These are phyloP conservation scores for Camelina sativa DNA, from an alignment of 345 rosid genomes.

Conservation along the genomic window DNA sequence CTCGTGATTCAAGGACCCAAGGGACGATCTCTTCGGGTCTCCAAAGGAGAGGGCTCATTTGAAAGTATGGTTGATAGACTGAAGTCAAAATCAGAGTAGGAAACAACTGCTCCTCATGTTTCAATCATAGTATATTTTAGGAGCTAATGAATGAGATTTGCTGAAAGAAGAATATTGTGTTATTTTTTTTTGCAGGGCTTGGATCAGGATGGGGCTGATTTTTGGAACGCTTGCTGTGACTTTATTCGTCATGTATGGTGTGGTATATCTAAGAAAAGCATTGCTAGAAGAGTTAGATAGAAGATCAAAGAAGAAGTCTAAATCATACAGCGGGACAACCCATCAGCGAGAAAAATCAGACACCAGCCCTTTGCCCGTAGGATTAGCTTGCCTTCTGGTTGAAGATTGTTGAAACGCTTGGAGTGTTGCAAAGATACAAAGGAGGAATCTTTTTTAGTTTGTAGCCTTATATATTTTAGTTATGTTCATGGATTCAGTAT, in stretches of 20 bases:
- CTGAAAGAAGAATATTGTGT: background rate
- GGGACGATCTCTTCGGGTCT: background rate
- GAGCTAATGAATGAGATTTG: background rate
- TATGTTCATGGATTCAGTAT: too few species aligned
- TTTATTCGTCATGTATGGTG: background rate
- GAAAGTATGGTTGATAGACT: constrained; percentile 2
- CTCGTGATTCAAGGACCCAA: constrained; percentile 17
- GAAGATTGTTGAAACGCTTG: background rate
- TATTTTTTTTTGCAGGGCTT: constrained; percentile 18
- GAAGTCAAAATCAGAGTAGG: constrained; percentile 26
- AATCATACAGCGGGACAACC: background rate
- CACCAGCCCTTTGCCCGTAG: background rate
- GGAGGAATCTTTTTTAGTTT: background rate
- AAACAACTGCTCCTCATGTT: background rate
- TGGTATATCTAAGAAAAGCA: background rate
- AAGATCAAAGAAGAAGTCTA: background rate
- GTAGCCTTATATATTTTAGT: too few species aligned
- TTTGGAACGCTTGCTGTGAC: constrained; percentile 6
- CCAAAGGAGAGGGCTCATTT: constrained; percentile 6
- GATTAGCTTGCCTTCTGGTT: background rate
- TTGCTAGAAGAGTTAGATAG: background rate
- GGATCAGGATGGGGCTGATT: background rate
- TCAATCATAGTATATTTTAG: background rate
- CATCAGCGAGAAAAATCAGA: background rate
- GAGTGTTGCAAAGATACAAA: background rate